Percentiles rank a stretch among this genome's conserved stretches.
Evolutionary conservation across 176 grass and related monocot species (phyloP).

Genomic region (Musa schizocarpa): DNA sequence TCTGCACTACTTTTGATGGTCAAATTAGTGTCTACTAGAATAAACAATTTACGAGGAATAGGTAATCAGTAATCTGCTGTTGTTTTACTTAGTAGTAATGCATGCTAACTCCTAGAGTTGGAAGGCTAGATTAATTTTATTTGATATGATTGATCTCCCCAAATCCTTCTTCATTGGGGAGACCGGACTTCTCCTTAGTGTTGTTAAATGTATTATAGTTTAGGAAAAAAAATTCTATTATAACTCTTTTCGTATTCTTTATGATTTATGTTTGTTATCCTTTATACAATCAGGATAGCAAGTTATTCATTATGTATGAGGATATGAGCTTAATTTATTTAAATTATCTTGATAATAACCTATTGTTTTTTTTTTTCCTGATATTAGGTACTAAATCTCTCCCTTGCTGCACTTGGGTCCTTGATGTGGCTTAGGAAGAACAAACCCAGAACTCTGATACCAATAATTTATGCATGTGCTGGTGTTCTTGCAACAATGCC

Average conservation of each 20-base stretch:
- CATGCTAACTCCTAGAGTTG: background rate
- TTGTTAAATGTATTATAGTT: no score
- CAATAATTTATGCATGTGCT: constrained; percentile 92
- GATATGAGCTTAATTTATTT: background rate
- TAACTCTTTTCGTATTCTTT: background rate
- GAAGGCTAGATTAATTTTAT: background rate
- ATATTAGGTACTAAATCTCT: constrained; percentile 87
- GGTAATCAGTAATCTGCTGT: no score
- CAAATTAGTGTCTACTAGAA: no score
- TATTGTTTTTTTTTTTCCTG: constrained; percentile 7
- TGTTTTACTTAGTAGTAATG: no score
- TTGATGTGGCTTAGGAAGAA: constrained; percentile 99
- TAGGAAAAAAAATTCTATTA: background rate
- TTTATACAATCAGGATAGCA: background rate
- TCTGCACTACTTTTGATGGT: background rate
- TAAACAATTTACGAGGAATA: no score
- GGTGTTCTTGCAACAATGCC: constrained; percentile 92
- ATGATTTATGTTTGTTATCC: background rate
- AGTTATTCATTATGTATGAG: background rate
- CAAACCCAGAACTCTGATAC: constrained; percentile 80
- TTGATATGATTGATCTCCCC: background rate
- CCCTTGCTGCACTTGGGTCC: constrained; percentile 77
- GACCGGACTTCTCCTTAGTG: no score
- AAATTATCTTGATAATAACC: background rate
- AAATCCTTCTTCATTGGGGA: no score